Base-by-base conservation (phyloP, 164 flowering plant species). In the Santalum album region DNA sequence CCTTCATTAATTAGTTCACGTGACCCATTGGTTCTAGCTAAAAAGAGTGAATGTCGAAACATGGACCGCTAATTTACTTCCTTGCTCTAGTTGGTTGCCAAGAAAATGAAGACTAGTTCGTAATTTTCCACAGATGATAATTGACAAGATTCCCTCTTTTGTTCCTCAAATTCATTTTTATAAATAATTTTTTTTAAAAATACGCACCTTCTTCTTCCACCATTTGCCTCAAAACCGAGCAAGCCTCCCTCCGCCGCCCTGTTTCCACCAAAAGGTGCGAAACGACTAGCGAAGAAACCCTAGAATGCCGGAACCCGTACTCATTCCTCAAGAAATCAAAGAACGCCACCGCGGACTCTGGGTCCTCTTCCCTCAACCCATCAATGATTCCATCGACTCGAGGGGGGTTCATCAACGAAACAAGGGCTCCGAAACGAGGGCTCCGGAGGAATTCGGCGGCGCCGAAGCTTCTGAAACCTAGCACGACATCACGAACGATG, bases 221-320 rank as follows among this genome's bases (percentile, higher is more conserved):
- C 63, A 83, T 57, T 35, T 54, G 45, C 62, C 56, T 53, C 32
- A 83, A 21, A 57, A 79, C 59, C 42, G 21, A 38, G 18, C 68
- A 57, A 65, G 79, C 40, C 51, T 71, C 76, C 53, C 62, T 61
- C 47, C 64, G 50, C 23, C 74, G 53, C 57, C 72, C 36, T 42
- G 71, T 53, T 24, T 46, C 51, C 12, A 88, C 92, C 71, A 85
- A 65, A 55, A 70, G 49, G 62, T 83, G 86, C 24, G 76, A 69
- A n/a, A 73, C 55, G 19, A 65, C 59, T 15, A 88, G 60, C 36
- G 50, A 26, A 5, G 78, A 72, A 44, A 62, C 16, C 61, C 60
- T 66, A 18, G 83, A 74, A 61, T 69, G 83, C 53, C 54, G 68
- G 61, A 72, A 61, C 26, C 79, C 76, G 40, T 64, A 56, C 54